Evolutionary conservation across 192 early-diverging fungal genomes (phyloP).

Genomic region (Backusella sp.): DNA sequence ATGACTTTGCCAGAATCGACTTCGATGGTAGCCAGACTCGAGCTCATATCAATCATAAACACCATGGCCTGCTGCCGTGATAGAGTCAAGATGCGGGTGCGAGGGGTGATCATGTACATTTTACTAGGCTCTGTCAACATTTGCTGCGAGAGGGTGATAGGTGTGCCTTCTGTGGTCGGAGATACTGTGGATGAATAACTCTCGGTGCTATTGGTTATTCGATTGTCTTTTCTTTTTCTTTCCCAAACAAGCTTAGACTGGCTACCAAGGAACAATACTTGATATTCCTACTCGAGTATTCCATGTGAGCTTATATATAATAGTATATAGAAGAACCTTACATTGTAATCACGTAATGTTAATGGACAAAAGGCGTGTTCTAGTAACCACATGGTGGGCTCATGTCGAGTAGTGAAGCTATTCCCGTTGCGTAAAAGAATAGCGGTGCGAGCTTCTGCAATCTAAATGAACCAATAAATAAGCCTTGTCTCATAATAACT

Average conservation of each 20-base stretch:
- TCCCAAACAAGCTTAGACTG: slow-evolving; percentile 5
- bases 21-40: slow-evolving; percentile 64
- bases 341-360: slow-evolving; percentile 21
- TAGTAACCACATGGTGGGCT: slow-evolving; percentile 38
- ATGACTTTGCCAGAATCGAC: slow-evolving; percentile 36
- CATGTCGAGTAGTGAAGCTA: slow-evolving; percentile 23
- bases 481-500: neutral
- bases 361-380: slow-evolving; percentile 36
- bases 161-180: neutral
- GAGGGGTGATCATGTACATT: slow-evolving; percentile 56
- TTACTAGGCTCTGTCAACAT: neutral
- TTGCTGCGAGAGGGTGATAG: neutral
- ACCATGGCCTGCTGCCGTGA: slow-evolving; percentile 60
- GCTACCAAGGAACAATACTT: neutral
- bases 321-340: neutral
- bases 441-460: slow-evolving; percentile 29
- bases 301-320: neutral
- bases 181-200: neutral
- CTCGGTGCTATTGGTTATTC: neutral
- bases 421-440: slow-evolving; percentile 26
- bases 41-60: slow-evolving; percentile 68
- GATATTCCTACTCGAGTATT: neutral
- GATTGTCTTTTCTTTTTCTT: slow-evolving; percentile 15
- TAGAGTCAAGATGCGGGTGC: slow-evolving; percentile 61
- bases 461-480: slow-evolving; percentile 3